Evolutionary conservation across 2,329 filamentous ascomycete genomes (phyloP).

Genomic region (Paradendryphiella salina): DNA sequence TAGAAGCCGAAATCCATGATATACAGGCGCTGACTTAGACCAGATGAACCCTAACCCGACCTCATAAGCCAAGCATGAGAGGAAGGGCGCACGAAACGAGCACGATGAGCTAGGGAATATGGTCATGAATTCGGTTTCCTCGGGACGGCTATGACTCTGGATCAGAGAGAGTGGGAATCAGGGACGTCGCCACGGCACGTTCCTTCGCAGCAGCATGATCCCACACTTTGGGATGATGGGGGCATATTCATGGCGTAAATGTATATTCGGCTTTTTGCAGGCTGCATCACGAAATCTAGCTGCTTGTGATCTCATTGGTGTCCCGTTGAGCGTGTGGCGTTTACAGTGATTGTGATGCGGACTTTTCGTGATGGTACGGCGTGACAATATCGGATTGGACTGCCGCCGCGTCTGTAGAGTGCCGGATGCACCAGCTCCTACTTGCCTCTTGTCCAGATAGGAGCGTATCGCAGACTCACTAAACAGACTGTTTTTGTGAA

Average conservation of each 20-base stretch:
- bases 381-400: too few relatives aligned
- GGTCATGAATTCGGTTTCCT: slow-evolving; percentile 44
- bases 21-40: slow-evolving; percentile 15
- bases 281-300: slow-evolving; percentile 39
- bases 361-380: neutral
- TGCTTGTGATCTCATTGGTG: slow-evolving; percentile 29
- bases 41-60: slow-evolving; percentile 89
- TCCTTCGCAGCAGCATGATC: slow-evolving; percentile 36
- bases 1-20: slow-evolving; percentile 16
- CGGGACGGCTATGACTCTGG: slow-evolving; percentile 47
- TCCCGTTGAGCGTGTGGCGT: neutral
- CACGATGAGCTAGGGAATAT: slow-evolving; percentile 40
- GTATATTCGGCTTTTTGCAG: slow-evolving; percentile 44
- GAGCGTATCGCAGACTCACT: too few relatives aligned
- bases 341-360: neutral
- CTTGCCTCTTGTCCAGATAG: too few relatives aligned
- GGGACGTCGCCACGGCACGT: slow-evolving; percentile 37
- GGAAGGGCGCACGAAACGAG: slow-evolving; percentile 34
- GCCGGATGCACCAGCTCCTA: too few relatives aligned
- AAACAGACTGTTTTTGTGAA: too few relatives aligned
- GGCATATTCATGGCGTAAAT: slow-evolving; percentile 49
- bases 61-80: slow-evolving; percentile 55
- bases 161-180: slow-evolving; percentile 45
- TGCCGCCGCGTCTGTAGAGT: too few relatives aligned
- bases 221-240: slow-evolving; percentile 45